Evolutionary conservation across 352 stramenopile genomes (phyloP).

Genomic region (Saprolegnia diclina): DNA sequence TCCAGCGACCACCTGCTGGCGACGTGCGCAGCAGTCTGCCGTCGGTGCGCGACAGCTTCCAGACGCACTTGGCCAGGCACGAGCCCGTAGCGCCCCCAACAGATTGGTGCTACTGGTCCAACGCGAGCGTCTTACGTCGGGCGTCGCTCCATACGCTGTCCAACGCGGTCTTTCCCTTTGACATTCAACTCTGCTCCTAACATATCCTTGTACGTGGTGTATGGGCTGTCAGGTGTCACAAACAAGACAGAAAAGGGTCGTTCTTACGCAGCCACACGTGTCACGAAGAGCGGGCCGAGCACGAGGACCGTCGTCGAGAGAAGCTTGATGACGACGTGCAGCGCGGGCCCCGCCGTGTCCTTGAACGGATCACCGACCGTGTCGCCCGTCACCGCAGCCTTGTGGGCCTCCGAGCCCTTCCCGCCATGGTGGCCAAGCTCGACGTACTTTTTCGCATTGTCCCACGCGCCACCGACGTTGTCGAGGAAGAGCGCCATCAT

Average conservation of each 20-base stretch:
- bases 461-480: slow-evolving; percentile 96
- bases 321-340: slow-evolving; percentile 98
- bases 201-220: no score
- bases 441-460: slow-evolving; percentile 99
- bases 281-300: slow-evolving; percentile 89
- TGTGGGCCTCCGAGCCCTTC: slow-evolving; percentile 96
- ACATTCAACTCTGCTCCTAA: slow-evolving; percentile 34
- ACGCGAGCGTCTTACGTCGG: slow-evolving; percentile 38
- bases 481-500: slow-evolving; percentile 98
- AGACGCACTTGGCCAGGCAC: slow-evolving; percentile 30
- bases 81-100: slow-evolving; percentile 29
- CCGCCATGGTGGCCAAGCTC: slow-evolving; percentile 92
- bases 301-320: slow-evolving; percentile 93
- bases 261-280: slow-evolving; percentile 37
- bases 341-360: slow-evolving; percentile 93
- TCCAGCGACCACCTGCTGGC: slow-evolving; percentile 36
- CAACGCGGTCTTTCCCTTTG: slow-evolving; percentile 45
- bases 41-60: slow-evolving; percentile 31
- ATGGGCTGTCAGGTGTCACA: no score
- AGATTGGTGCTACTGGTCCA: slow-evolving; percentile 39
- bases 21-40: slow-evolving; percentile 23
- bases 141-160: slow-evolving; percentile 38
- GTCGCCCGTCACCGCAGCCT: slow-evolving; percentile 95
- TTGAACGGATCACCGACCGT: slow-evolving; percentile 97
- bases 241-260: no score